Conservation (phyloP, 768 basidiomycete genomes). For the Phylloporus sp. region DNA sequence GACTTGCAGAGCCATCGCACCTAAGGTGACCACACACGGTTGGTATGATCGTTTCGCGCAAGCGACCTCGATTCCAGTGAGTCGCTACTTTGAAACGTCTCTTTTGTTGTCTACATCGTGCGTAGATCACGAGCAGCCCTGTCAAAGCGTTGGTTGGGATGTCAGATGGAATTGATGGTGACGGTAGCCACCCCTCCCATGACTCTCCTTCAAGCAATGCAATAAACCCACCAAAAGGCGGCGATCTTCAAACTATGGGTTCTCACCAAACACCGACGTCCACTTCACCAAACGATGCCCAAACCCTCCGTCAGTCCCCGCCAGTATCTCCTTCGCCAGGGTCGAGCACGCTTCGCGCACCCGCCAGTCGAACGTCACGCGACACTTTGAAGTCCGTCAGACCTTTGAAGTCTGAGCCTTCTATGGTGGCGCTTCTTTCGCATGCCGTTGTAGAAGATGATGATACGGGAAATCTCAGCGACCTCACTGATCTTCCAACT, state of each 20-base stretch:
- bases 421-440: neutral
- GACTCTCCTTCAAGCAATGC: neutral
- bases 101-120: neutral
- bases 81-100: neutral
- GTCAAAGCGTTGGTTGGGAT: constrained; percentile 12
- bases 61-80: constrained; percentile 21
- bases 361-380: neutral
- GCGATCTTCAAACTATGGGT: neutral
- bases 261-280: neutral
- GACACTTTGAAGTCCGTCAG: neutral
- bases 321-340: neutral
- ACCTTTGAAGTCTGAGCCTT: too few relatives aligned
- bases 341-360: neutral
- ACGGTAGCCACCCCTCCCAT: neutral
- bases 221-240: neutral
- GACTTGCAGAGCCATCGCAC: constrained; percentile 44
- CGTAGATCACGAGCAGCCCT: constrained; percentile 18
- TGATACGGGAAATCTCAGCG: constrained; percentile 19
- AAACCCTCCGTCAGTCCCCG: neutral
- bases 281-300: neutral
- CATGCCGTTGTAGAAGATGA: constrained; percentile 10
- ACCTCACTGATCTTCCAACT: constrained; percentile 28
- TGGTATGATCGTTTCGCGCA: constrained; percentile 53
- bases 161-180: constrained; percentile 5
- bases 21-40: constrained; percentile 39